Conservation (phyloP, 75 land plant genomes). For the Picea sitchensis region DNA sequence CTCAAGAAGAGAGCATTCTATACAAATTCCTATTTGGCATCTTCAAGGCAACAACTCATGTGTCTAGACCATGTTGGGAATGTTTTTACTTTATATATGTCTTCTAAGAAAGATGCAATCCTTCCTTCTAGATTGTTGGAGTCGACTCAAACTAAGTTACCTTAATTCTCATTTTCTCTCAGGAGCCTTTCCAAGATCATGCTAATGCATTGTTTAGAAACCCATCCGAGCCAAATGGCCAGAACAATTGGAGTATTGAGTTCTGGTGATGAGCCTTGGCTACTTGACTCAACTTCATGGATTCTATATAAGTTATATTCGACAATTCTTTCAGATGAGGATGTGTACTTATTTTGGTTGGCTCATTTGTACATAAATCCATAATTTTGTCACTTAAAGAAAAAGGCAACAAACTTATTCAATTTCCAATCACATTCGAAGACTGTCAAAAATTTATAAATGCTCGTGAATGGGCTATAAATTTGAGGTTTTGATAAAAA, state of each 20-base stretch:
- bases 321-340: too few relatives aligned
- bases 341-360: too few relatives aligned
- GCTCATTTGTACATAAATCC: too few relatives aligned
- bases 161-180: conserved; percentile 2
- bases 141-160: neutral
- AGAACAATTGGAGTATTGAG: conserved; percentile 16
- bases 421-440: too few relatives aligned
- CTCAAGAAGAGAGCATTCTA: conserved; percentile 19
- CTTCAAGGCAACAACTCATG: neutral
- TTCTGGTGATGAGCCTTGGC: neutral
- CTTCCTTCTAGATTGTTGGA: neutral
- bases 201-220: conserved; percentile 6
- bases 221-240: neutral
- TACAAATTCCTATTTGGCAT: conserved; percentile 7
- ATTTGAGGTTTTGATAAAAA: too few relatives aligned
- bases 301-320: too few relatives aligned
- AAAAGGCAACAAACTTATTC: too few relatives aligned
- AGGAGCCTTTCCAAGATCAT: conserved; percentile 13
- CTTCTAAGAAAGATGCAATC: conserved; percentile 13
- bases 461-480: too few relatives aligned
- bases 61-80: conserved; percentile 6
- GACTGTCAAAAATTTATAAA: too few relatives aligned
- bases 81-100: neutral
- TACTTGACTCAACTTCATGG: neutral
- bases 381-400: too few relatives aligned